These are phyloP conservation scores for Hymenoscyphus fraxineus DNA, from an alignment of 2,329 filamentous ascomycete species.

Conservation along the genomic window DNA sequence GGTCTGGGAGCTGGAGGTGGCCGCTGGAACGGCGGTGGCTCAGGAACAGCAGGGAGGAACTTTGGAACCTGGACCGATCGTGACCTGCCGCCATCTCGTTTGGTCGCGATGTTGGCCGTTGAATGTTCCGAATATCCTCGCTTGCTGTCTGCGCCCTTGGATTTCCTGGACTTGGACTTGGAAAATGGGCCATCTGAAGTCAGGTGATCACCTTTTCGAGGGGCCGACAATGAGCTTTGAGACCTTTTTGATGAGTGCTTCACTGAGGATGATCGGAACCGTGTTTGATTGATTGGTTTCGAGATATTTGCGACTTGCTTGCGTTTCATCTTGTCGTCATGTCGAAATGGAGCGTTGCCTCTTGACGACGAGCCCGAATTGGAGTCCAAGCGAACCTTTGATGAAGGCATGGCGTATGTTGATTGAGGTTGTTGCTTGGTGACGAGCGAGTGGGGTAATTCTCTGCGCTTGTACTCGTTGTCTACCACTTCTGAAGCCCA, in stretches of 20 bases:
- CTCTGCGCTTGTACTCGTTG: slow-evolving; percentile 13
- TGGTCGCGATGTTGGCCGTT: slow-evolving; percentile 8
- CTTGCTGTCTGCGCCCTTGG: neutral
- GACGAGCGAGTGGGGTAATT: neutral
- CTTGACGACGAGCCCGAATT: neutral
- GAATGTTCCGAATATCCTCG: neutral
- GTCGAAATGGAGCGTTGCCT: neutral
- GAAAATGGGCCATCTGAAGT: neutral
- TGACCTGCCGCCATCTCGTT: neutral
- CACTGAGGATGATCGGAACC: neutral
- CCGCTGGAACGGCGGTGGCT: slow-evolving; percentile 2
- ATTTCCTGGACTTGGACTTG: neutral
- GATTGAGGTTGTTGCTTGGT: neutral
- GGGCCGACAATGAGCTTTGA: neutral
- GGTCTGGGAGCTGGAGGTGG: slow-evolving; percentile 14
- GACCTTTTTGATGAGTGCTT: neutral
- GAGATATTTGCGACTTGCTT: slow-evolving; percentile 10
- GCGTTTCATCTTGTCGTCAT: neutral
- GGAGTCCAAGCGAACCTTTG: neutral
- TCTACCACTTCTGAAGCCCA: slow-evolving; percentile 21
- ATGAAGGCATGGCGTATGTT: neutral
- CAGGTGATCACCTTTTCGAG: neutral
- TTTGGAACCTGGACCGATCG: neutral
- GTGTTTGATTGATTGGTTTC: slow-evolving; percentile 2
- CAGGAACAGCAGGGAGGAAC: slow-evolving; percentile 5